A percentile compares a stretch with the other conserved stretches of the same genome.
Evolutionary conservation across 768 basidiomycete genomes (phyloP).

Genomic region (Lanmaoa rubissima): DNA sequence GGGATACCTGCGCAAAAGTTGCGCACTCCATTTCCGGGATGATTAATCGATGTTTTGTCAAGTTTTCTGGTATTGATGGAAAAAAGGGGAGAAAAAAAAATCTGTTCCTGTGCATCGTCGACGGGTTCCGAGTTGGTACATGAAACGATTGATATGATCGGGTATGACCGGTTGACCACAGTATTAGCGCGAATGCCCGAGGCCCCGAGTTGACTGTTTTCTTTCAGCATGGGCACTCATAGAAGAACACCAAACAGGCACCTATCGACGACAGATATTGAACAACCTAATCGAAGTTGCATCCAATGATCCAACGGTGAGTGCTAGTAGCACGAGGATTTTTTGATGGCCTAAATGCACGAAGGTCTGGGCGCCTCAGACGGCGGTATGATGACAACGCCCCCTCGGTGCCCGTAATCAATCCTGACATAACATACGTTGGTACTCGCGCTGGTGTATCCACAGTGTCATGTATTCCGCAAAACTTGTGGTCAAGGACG

Average conservation of each 20-base stretch:
- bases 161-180: background rate
- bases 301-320: background rate
- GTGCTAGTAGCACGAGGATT: background rate
- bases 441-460: background rate
- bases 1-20: background rate
- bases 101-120: background rate
- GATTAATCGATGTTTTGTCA: too few species aligned
- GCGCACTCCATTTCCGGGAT: background rate
- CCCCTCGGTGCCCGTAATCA: background rate
- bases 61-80: background rate
- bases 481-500: background rate
- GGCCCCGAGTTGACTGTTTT: too few species aligned
- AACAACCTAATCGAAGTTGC: background rate
- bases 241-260: background rate
- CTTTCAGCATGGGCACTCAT: background rate
- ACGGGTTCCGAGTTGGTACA: too few species aligned
- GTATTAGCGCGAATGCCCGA: too few species aligned
- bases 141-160: background rate
- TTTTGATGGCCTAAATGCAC: background rate
- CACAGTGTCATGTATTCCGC: background rate
- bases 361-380: background rate
- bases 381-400: too few species aligned
- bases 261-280: background rate
- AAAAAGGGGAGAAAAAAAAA: background rate
- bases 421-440: background rate